Evolutionary conservation across 2,329 filamentous ascomycete genomes (phyloP), one percentile per base, ranked within the genome.

Genomic region (Aspergillus amoenus): DNA sequence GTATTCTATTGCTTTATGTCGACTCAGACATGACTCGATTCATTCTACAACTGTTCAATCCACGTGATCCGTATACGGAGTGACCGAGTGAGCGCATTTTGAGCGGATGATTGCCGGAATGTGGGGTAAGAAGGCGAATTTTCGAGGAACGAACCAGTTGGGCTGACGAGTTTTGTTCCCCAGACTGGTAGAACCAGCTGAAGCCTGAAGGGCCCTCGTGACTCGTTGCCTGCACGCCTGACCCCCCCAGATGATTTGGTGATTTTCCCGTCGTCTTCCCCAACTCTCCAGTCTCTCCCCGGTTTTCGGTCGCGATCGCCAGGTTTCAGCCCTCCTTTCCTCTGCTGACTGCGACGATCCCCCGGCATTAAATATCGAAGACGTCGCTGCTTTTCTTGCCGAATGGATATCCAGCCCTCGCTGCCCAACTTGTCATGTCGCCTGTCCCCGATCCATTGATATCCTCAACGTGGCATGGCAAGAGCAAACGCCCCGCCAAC

Each of bases 361-460:
- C 12, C 15, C 41, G 17, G 30, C 13, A 21, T 13, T 17, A 44
- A 30, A 46, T 13, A 15, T 46, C 32, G 15, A 15, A 22, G 15
- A n/a, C n/a, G 11, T 21, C 11, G 18, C 21, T 32, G 8, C 42
- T 42, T 39, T 52, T 59, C 30, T n/a, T 22, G 7, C 61, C 61
- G 59, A 56, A 61, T 61, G 66, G 51, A 69, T 69, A 62, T 66
- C 64, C 65, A 56, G 59, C 56, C 59, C 52, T 60, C 61, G 41
- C 34, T 12, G 32, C 44, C 57, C 58, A 63, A 65, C 64, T 65
- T 57, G 64, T 61, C 46, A 73, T 72, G 67, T 68, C 68, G 58
- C 62, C 71, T 48, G 58, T 71, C 60, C 64, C 64, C 60, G 69
- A 74, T 42, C 55, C 68, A 46, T 59, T 69, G 63, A 62, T 66